Evolutionary conservation across 2,329 filamentous ascomycete species (phyloP), one percentile per base, ranked within the genome.

Genomic region (Cladosporium sp.): DNA sequence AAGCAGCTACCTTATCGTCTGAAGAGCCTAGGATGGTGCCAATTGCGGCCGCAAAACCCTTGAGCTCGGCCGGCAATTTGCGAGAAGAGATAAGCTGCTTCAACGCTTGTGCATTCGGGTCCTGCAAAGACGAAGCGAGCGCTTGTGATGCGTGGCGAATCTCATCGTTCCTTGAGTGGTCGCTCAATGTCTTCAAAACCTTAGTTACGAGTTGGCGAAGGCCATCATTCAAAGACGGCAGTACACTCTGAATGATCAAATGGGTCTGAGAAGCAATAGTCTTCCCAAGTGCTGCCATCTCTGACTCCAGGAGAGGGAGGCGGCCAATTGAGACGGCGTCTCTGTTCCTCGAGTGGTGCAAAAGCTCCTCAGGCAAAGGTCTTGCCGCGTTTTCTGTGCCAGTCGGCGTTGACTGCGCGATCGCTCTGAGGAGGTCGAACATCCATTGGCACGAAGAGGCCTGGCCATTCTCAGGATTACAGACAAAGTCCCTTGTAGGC

Each of bases 1-100:
- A 69, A 17, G 81, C 78, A 15, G 37, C 27, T 15, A 7, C 3
- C 37, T 29, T 3, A 18, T 12, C n/a, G 24, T 15, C 20, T 18
- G 39, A 13, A 37, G 37, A 4, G n/a, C 18, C n/a, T 4, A 41
- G 17, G 18, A 48, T 12, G 7, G 34, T 8, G 12, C 5, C 12
- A 7, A 27, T 12, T 20, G 45, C 20, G 13, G 12, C n/a, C 3
- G n/a, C 24, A 15, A 48, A 27, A 12, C 45, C 45, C 11, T 36
- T 22, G 12, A 48, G 18, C 19, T 48, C 45, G 7, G 15, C 19
- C 3, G 45, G 45, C 12, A 41, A 3, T 4, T 18, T 22, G 8
- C 18, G 27, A 17, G 36, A 39, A 22, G 11, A 5, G 17, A 18
- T 17, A 12, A 32, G 15, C 7, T 22, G 36, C 11, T 47, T 39